Percentiles rank a stretch among this genome's conserved stretches.
These are phyloP conservation scores for Ophiostoma populinum DNA, from an alignment of 2,329 filamentous ascomycete species.

Conservation along the genomic window DNA sequence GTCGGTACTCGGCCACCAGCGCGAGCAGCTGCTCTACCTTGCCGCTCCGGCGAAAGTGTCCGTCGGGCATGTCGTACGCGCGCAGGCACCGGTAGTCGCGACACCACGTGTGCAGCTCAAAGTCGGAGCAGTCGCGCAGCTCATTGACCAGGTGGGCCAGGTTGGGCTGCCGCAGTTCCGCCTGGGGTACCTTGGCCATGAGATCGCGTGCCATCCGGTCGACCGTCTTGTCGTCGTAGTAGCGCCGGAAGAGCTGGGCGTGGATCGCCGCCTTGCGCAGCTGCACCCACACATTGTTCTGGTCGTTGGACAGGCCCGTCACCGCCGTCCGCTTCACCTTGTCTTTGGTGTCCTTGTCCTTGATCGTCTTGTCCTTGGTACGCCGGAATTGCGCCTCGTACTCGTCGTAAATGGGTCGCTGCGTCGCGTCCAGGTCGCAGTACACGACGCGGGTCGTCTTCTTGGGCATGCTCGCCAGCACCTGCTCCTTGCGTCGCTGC, in stretches of 20 bases:
- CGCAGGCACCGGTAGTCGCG: conserved; percentile 38
- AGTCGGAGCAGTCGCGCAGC: conserved; percentile 42
- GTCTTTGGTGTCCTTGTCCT: conserved; percentile 16
- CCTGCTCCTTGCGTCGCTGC: conserved; percentile 82
- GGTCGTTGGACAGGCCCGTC: conserved; percentile 29
- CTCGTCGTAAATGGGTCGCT: conserved; percentile 55
- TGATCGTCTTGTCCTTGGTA: conserved; percentile 22
- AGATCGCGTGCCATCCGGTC: conserved; percentile 56
- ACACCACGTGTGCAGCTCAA: conserved; percentile 49
- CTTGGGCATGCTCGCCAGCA: conserved; percentile 63
- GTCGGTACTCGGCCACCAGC: conserved; percentile 54
- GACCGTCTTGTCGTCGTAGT: conserved; percentile 60
- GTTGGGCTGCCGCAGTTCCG: conserved; percentile 34
- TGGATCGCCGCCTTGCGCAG: conserved; percentile 86
- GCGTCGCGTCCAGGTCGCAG: conserved; percentile 59
- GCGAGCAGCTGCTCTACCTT: conserved; percentile 72
- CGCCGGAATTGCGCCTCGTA: conserved; percentile 46
- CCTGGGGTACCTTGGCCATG: conserved; percentile 46
- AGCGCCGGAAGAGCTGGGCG: conserved; percentile 67
- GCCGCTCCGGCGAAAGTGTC: conserved; percentile 46
- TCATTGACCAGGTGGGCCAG: conserved; percentile 36
- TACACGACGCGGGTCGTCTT: conserved; percentile 66
- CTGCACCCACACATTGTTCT: conserved; percentile 69
- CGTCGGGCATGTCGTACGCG: conserved; percentile 34
- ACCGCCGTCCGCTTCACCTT: conserved; percentile 21